Evolutionary conservation across 306 rosid genomes (phyloP).

Genomic region (Lathyrus oleraceus): DNA sequence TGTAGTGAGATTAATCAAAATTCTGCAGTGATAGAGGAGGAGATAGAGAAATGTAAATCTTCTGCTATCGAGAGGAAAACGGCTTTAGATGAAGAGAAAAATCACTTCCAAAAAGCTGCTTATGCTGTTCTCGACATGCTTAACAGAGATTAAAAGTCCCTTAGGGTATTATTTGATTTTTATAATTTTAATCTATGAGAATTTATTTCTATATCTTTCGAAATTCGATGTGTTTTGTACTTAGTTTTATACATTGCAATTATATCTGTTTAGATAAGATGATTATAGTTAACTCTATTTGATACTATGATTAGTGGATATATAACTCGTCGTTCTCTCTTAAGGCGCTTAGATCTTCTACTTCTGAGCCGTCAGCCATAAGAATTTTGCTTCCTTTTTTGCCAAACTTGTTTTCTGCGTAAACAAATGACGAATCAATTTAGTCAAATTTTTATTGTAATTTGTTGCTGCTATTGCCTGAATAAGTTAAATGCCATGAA

Average conservation of each 20-base stretch:
- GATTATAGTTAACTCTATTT: constrained; percentile 9
- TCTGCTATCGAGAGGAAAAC: constrained; percentile 65
- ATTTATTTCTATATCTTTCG: constrained; percentile 1
- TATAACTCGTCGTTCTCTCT: constrained; percentile 73
- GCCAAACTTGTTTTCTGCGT: constrained; percentile 72
- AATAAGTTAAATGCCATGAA: constrained; percentile 20
- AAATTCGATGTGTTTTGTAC: neutral
- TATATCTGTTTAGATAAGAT: constrained; percentile 7
- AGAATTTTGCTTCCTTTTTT: constrained; percentile 65
- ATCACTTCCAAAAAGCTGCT: constrained; percentile 78
- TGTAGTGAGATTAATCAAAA: constrained; percentile 69
- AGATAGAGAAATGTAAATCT: constrained; percentile 66
- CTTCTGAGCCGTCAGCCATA: constrained; percentile 74
- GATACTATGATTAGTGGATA: constrained; percentile 46
- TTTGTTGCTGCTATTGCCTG: neutral
- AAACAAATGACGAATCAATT: constrained; percentile 27
- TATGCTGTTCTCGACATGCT: constrained; percentile 70
- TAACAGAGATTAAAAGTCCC: constrained; percentile 43
- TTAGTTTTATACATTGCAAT: constrained; percentile 13
- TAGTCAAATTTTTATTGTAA: constrained; percentile 6
- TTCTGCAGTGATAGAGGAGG: constrained; percentile 58
- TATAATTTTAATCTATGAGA: neutral
- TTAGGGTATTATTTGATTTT: constrained; percentile 29
- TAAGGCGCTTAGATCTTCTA: constrained; percentile 63
- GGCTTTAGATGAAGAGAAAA: constrained; percentile 66